Conservation (phyloP, 129 eudicot species). For the Silybum marianum region DNA sequence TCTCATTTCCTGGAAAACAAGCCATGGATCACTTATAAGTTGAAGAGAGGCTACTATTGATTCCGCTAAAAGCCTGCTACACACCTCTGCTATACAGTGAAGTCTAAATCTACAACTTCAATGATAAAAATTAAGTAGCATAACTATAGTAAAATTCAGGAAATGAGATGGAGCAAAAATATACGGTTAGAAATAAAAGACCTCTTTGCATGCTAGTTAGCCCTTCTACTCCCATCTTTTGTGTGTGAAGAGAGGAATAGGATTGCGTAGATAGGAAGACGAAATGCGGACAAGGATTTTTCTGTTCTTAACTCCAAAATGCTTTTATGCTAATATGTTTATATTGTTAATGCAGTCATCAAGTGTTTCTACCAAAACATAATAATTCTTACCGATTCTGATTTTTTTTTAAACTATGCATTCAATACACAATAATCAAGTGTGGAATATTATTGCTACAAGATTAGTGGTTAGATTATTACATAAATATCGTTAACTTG, state of each 20-base stretch:
- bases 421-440: background rate
- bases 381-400: background rate
- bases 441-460: background rate
- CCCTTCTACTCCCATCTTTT: conserved; percentile 7
- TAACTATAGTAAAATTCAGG: background rate
- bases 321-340: too few relatives aligned
- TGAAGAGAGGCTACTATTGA: background rate
- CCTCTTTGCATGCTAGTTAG: background rate
- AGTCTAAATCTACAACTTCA: background rate
- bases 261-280: background rate
- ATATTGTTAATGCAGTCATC: background rate
- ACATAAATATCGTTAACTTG: background rate
- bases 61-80: background rate
- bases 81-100: background rate
- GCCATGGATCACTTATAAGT: conserved; percentile 8
- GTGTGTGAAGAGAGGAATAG: background rate
- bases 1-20: conserved; percentile 74
- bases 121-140: background rate
- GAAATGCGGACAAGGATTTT: too few relatives aligned
- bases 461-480: background rate
- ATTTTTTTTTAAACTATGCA: background rate
- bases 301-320: too few relatives aligned
- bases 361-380: background rate
- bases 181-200: background rate
- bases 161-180: background rate